These are phyloP conservation scores for Saccharomycopsis capsularis DNA, from an alignment of 805 yeast genomes.

Conservation along the genomic window DNA sequence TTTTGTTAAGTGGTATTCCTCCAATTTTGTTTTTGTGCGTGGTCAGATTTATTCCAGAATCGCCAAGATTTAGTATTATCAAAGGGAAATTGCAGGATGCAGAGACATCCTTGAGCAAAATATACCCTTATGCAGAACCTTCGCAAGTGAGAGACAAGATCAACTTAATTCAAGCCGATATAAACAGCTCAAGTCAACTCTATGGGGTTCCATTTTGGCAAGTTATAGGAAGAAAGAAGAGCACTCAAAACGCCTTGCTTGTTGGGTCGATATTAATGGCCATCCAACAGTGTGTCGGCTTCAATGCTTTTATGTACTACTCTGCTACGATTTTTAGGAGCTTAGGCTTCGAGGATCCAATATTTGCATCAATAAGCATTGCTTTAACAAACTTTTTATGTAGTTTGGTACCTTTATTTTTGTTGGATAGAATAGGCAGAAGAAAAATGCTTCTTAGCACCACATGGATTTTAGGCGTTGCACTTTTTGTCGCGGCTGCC, in stretches of 20 bases:
- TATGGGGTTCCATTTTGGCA: conserved; percentile 28
- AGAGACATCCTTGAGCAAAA: conserved; percentile 37
- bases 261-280: conserved; percentile 48
- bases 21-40: conserved; percentile 34
- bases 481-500: conserved; percentile 28
- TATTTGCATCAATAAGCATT: conserved; percentile 46
- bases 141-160: conserved; percentile 41
- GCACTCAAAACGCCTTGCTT: conserved; percentile 34
- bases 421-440: conserved; percentile 50
- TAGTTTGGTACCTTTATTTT: conserved; percentile 44
- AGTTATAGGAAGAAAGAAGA: conserved; percentile 14
- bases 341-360: conserved; percentile 46
- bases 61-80: conserved; percentile 40
- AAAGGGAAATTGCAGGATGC: conserved; percentile 31
- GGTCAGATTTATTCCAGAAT: conserved; percentile 42
- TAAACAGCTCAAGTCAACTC: conserved; percentile 27
- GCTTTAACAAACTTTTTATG: conserved; percentile 50
- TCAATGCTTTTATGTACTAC: conserved; percentile 58
- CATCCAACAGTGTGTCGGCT: conserved; percentile 55
- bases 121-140: conserved; percentile 37
- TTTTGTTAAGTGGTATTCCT: conserved; percentile 35
- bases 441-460: conserved; percentile 39
- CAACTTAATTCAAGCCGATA: conserved; percentile 41
- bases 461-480: conserved; percentile 34
- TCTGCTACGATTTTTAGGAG: conserved; percentile 50